Percentiles rank a stretch among this genome's conserved stretches.
Conservation (phyloP, 208 protist species). For the Acanthamoeba sp. region DNA sequence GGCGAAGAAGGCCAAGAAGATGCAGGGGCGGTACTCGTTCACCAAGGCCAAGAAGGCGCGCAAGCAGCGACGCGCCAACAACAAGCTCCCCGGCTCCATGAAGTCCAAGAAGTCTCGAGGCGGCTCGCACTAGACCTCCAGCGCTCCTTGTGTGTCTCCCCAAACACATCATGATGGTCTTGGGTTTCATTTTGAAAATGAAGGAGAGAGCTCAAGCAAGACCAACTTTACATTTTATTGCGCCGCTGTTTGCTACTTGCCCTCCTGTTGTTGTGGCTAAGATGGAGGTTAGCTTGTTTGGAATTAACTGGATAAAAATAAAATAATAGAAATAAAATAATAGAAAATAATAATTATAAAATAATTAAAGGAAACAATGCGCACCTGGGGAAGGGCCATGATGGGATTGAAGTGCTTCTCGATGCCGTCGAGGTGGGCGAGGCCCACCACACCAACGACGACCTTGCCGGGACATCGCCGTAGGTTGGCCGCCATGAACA, state of each 20-base stretch:
- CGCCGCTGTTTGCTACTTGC: too few species aligned
- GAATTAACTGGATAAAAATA: too few species aligned
- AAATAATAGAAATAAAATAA: too few species aligned
- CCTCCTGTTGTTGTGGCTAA: too few species aligned
- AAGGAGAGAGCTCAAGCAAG: too few species aligned
- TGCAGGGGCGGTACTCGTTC: slow-evolving; percentile 45
- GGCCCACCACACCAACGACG: slow-evolving; percentile 30
- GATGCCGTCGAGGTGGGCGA: slow-evolving; percentile 65
- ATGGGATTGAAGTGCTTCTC: slow-evolving; percentile 68
- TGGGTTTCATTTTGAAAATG: too few species aligned
- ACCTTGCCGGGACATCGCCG: slow-evolving; percentile 9
- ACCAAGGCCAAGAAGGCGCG: slow-evolving; percentile 40
- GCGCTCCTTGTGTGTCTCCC: too few species aligned
- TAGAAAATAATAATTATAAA: too few species aligned
- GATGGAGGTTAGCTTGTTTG: too few species aligned
- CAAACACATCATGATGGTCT: too few species aligned
- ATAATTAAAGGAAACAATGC: too few species aligned
- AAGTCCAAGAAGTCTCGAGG: not conserved
- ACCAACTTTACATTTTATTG: too few species aligned
- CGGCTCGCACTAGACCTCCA: not conserved
- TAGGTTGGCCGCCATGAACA: slow-evolving; percentile 1
- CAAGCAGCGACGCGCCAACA: not conserved
- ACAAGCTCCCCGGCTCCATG: not conserved
- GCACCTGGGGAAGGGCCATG: slow-evolving; percentile 48
- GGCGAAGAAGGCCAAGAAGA: slow-evolving; percentile 12